Conservation (phyloP, 306 rosid species). For the Lablab purpureus region DNA sequence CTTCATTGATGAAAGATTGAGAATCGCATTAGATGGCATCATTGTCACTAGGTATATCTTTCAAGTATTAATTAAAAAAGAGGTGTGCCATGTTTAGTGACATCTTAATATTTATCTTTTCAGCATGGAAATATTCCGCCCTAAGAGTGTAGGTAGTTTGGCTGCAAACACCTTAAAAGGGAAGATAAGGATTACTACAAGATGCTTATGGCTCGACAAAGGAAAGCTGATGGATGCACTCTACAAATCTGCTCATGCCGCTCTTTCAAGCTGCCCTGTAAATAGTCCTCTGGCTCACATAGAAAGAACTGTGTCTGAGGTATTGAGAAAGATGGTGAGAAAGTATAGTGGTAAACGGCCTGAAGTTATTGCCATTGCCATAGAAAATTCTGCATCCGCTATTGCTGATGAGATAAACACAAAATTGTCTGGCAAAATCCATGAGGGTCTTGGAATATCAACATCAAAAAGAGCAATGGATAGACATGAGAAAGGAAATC, state of each 20-base stretch:
- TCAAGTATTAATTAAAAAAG: background rate
- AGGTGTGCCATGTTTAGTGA: background rate
- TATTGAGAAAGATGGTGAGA: slow-evolving; percentile 29
- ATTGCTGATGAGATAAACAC: slow-evolving; percentile 7
- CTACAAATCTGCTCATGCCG: slow-evolving; percentile 5
- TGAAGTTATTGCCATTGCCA: slow-evolving; percentile 26
- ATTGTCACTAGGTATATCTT: slow-evolving; percentile 15
- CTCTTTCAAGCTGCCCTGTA: slow-evolving; percentile 21
- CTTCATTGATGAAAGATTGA: slow-evolving; percentile 25
- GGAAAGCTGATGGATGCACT: slow-evolving; percentile 29
- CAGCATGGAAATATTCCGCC: slow-evolving; percentile 30
- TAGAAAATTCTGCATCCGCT: background rate
- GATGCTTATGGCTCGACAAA: slow-evolving; percentile 29
- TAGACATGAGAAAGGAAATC: background rate
- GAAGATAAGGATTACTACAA: slow-evolving; percentile 10
- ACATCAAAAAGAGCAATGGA: background rate
- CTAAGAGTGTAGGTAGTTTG: background rate
- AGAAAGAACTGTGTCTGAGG: slow-evolving; percentile 16
- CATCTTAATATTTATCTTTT: background rate
- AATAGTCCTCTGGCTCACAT: slow-evolving; percentile 15
- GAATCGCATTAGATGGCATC: slow-evolving; percentile 18
- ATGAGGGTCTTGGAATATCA: background rate
- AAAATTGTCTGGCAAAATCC: background rate
- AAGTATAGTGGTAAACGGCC: slow-evolving; percentile 22
- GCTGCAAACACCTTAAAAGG: background rate